These are phyloP conservation scores for Penicillium lividum DNA, from an alignment of 495 filamentous ascomycete genomes.

Conservation along the genomic window DNA sequence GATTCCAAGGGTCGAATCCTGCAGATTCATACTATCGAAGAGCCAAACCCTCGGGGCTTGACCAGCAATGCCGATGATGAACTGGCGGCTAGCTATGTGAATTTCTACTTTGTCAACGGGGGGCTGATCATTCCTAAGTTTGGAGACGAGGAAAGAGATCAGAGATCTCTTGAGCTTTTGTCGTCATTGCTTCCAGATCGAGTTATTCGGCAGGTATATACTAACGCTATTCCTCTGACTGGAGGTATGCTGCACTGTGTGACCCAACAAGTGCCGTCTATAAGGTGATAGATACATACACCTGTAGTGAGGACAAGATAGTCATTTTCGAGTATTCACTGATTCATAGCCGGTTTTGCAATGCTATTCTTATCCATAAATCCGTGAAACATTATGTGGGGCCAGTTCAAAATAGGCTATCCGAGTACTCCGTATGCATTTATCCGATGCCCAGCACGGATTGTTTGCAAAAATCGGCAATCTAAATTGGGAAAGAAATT, in stretches of 20 bases:
- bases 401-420: background rate
- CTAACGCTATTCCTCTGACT: slow-evolving; percentile 27
- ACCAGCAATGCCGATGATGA: slow-evolving; percentile 21
- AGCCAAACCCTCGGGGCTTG: slow-evolving; percentile 23
- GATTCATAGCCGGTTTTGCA: background rate
- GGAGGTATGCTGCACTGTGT: slow-evolving; percentile 33
- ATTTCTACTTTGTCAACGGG: slow-evolving; percentile 32
- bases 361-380: background rate
- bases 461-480: background rate
- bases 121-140: slow-evolving; percentile 31
- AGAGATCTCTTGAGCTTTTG: slow-evolving; percentile 21
- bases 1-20: slow-evolving; percentile 29
- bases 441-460: background rate
- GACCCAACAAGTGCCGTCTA: slow-evolving; percentile 22
- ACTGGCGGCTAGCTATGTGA: slow-evolving; percentile 27
- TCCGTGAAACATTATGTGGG: background rate
- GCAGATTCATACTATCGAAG: slow-evolving; percentile 26
- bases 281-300: background rate
- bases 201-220: slow-evolving; percentile 25
- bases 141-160: slow-evolving; percentile 23
- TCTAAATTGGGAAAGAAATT: background rate
- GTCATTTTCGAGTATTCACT: background rate
- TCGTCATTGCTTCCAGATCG: slow-evolving; percentile 23
- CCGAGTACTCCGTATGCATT: background rate
- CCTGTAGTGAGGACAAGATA: no score